Conservation (phyloP, 495 filamentous ascomycete genomes). For the Aspergillus baeticus region DNA sequence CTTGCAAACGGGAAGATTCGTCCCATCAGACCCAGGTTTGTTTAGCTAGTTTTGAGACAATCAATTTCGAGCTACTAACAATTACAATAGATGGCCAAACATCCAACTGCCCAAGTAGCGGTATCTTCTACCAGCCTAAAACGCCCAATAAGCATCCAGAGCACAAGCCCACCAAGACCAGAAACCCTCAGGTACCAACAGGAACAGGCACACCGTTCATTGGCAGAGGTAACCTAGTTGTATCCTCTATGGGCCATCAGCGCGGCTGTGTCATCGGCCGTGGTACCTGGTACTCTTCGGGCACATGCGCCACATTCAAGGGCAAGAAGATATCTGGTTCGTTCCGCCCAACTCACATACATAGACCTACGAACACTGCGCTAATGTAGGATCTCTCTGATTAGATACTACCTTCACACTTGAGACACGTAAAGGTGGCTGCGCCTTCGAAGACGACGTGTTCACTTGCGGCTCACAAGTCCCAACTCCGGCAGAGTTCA, state of each 20-base stretch:
- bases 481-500: constrained; percentile 42
- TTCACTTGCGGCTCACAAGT: constrained; percentile 53
- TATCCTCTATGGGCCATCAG: constrained; percentile 45
- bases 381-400: constrained; percentile 3
- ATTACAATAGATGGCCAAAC: constrained; percentile 51
- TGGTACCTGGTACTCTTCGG: constrained; percentile 67
- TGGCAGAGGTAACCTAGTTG: constrained; percentile 61
- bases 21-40: constrained; percentile 60
- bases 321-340: constrained; percentile 47
- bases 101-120: constrained; percentile 59
- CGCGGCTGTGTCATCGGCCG: constrained; percentile 70
- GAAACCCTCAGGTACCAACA: constrained; percentile 34
- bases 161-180: constrained; percentile 38
- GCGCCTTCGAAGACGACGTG: constrained; percentile 44
- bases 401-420: constrained; percentile 57
- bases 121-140: constrained; percentile 71
- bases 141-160: constrained; percentile 25
- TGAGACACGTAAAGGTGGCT: constrained; percentile 58
- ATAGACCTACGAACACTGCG: too few species aligned
- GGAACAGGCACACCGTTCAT: constrained; percentile 48
- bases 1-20: constrained; percentile 72
- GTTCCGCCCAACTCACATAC: too few species aligned
- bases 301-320: constrained; percentile 69
- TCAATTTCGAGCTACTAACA: neutral
- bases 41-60: neutral